Percentiles rank a stretch among this genome's conserved stretches.
Evolutionary conservation across 305 asterid species (phyloP).

Genomic region (Euphrasia arctica): DNA sequence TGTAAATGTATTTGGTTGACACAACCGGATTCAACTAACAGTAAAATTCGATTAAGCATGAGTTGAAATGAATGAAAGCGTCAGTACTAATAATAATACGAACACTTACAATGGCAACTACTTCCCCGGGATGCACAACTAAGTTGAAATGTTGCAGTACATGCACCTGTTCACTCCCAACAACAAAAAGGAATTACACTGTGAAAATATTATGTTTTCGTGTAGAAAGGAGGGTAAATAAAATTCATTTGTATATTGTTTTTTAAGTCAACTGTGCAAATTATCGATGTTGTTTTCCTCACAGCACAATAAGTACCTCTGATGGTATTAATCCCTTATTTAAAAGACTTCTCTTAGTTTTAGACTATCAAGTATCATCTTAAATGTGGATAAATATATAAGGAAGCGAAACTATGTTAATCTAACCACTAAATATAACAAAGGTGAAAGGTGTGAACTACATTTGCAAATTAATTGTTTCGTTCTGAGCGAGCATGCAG

Average conservation of each 20-base stretch:
- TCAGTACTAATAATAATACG: slow-evolving; percentile 13
- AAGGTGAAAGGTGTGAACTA: not conserved
- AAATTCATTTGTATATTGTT: slow-evolving; percentile 10
- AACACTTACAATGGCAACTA: slow-evolving; percentile 84
- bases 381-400: slow-evolving; percentile 5
- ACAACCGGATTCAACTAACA: slow-evolving; percentile 19
- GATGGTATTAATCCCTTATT: not conserved
- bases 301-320: slow-evolving; percentile 6
- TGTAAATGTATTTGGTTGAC: slow-evolving; percentile 1
- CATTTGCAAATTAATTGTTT: slow-evolving; percentile 12
- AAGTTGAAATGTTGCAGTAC: slow-evolving; percentile 64
- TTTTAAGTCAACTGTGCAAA: slow-evolving; percentile 3
- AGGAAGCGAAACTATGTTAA: slow-evolving; percentile 17
- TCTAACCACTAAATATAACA: slow-evolving; percentile 11
- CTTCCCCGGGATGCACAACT: slow-evolving; percentile 77
- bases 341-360: not conserved
- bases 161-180: slow-evolving; percentile 51
- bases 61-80: slow-evolving; percentile 12
- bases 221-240: slow-evolving; percentile 6
- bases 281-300: slow-evolving; percentile 14
- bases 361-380: slow-evolving; percentile 8
- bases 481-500: not conserved
- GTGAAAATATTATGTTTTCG: slow-evolving; percentile 11
- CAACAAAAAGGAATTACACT: slow-evolving; percentile 19
- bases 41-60: slow-evolving; percentile 7